A percentile compares a stretch with the other conserved stretches of the same genome.
Evolutionary conservation across 2,329 filamentous ascomycete genomes (phyloP).

Genomic region (Hymenoscyphus fraxineus): DNA sequence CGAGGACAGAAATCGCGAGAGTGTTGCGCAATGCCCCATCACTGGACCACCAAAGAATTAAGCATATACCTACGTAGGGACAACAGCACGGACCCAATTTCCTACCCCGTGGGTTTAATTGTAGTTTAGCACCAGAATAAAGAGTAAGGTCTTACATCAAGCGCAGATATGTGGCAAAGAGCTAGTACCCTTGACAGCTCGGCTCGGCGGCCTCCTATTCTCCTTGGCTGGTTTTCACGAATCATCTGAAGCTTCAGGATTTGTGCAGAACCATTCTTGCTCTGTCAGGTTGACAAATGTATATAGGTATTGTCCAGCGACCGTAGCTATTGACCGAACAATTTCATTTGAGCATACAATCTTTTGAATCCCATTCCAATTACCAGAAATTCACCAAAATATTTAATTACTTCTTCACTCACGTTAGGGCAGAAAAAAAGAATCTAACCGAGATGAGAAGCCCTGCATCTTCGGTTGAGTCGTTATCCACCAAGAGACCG

Average conservation of each 20-base stretch:
- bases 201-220: background rate
- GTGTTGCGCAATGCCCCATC: background rate
- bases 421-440: background rate
- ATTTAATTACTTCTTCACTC: background rate
- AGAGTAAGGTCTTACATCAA: background rate
- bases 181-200: background rate
- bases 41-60: background rate
- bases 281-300: background rate
- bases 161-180: background rate
- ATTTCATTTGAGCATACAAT: background rate
- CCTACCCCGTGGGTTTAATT: background rate
- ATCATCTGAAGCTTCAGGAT: background rate
- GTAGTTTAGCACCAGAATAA: no score
- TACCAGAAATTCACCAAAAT: background rate
- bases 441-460: constrained; percentile 7
- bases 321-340: background rate
- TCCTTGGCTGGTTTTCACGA: background rate
- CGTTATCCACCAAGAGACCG: constrained; percentile 17
- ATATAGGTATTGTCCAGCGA: background rate
- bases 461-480: background rate
- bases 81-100: background rate
- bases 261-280: background rate
- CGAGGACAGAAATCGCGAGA: background rate
- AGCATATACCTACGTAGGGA: background rate
- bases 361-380: background rate